Conservation (phyloP, 768 basidiomycete species). For the Holtermanniella nyarrowii region DNA sequence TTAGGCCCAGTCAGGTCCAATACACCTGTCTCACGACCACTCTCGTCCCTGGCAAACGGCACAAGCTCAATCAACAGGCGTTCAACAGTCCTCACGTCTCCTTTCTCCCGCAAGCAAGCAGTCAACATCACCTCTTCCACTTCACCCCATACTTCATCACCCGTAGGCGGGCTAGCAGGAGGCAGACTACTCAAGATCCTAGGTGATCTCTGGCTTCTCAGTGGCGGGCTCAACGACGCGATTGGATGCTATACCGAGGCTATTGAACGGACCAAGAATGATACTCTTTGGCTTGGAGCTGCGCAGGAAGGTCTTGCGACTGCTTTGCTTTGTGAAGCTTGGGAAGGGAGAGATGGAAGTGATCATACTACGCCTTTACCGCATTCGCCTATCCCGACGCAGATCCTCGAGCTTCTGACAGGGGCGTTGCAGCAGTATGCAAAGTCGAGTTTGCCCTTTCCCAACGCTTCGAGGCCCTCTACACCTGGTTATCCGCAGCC, state of each 20-base stretch:
- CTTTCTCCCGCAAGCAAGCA: slow-evolving; percentile 17
- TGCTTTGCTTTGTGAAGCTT: slow-evolving; percentile 67
- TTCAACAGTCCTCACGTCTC: slow-evolving; percentile 25
- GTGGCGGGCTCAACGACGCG: slow-evolving; percentile 77
- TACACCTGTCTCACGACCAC: neutral
- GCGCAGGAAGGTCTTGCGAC: slow-evolving; percentile 77
- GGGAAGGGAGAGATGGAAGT: slow-evolving; percentile 44
- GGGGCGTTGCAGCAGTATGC: slow-evolving; percentile 6
- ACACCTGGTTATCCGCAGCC: slow-evolving; percentile 5
- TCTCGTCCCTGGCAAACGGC: neutral
- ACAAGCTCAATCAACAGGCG: neutral
- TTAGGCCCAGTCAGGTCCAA: neutral
- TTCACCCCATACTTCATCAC: slow-evolving; percentile 46
- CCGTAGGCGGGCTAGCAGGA: slow-evolving; percentile 62
- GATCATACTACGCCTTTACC: slow-evolving; percentile 22
- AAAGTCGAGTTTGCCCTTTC: slow-evolving; percentile 11
- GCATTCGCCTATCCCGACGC: slow-evolving; percentile 12
- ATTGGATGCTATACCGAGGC: slow-evolving; percentile 80
- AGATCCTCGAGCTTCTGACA: slow-evolving; percentile 22
- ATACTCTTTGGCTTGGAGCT: slow-evolving; percentile 80
- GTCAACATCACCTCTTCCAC: neutral
- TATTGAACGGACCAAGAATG: slow-evolving; percentile 64
- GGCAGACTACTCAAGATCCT: slow-evolving; percentile 78
- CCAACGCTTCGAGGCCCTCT: slow-evolving; percentile 27
- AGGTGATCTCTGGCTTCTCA: slow-evolving; percentile 76